Percentiles rank a stretch among this genome's conserved stretches.
These are phyloP conservation scores for Spinellus fusiger DNA, from an alignment of 192 early-diverging fungal genomes.

Conservation along the genomic window DNA sequence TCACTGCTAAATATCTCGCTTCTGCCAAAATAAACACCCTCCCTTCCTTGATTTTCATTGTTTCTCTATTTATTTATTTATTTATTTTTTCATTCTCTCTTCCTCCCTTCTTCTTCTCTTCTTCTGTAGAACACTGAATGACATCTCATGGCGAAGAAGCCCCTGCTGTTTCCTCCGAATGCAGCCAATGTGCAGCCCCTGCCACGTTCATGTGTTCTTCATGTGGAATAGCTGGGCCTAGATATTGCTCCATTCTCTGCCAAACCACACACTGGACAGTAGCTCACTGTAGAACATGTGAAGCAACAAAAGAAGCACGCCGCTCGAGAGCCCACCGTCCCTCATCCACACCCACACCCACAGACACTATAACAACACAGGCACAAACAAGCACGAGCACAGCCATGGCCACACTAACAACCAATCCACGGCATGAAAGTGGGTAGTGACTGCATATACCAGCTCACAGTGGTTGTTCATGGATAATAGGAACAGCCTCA, in stretches of 20 bases:
- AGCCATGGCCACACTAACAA: background rate
- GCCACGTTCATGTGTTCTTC: slow-evolving; percentile 34
- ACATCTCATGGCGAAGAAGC: too few relatives aligned
- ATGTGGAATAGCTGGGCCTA: slow-evolving; percentile 27
- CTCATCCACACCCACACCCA: background rate
- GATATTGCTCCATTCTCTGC: slow-evolving; percentile 59
- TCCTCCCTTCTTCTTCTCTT: too few relatives aligned
- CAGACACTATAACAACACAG: background rate
- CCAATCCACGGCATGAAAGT: slow-evolving; percentile 2
- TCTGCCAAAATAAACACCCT: too few relatives aligned
- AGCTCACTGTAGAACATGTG: slow-evolving; percentile 43
- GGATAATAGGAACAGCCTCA: background rate
- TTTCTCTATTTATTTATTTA: too few relatives aligned
- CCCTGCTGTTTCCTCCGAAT: background rate
- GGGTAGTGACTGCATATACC: background rate
- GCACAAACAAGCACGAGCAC: background rate
- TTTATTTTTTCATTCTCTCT: too few relatives aligned
- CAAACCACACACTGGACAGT: slow-evolving; percentile 50
- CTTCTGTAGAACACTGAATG: too few relatives aligned
- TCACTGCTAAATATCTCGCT: background rate
- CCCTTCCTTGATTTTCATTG: background rate
- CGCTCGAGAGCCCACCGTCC: background rate
- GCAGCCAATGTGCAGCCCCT: slow-evolving; percentile 15
- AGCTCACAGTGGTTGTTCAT: background rate
- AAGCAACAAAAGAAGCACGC: slow-evolving; percentile 23